Evolutionary conservation across 2,329 filamentous ascomycete genomes (phyloP).

Genomic region (Pseudonectria foliicola): DNA sequence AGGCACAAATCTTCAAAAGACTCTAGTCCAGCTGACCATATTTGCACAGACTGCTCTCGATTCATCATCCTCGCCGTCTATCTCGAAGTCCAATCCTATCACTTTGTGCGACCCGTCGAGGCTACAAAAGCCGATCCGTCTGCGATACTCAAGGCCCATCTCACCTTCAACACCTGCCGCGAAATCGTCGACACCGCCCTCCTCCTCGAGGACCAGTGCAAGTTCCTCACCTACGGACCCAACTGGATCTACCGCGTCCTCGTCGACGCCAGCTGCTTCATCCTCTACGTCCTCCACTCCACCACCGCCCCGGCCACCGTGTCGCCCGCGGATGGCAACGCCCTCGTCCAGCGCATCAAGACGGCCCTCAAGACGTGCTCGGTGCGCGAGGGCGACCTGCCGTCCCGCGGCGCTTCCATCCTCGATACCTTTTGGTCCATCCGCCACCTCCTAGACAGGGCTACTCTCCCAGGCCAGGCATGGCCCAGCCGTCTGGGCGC

Average conservation of each 20-base stretch:
- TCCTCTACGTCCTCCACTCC: constrained; percentile 39
- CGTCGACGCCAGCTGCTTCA: constrained; percentile 38
- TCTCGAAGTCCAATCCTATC: constrained; percentile 47
- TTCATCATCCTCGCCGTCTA: constrained; percentile 43
- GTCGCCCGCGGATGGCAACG: constrained; percentile 22
- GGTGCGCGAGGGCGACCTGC: constrained; percentile 42
- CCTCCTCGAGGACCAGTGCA: constrained; percentile 33
- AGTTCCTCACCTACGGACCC: constrained; percentile 40
- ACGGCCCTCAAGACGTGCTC: constrained; percentile 34
- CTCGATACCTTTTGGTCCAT: constrained; percentile 43
- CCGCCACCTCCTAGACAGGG: constrained; percentile 29
- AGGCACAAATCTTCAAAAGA: no score
- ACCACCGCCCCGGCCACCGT: constrained; percentile 30
- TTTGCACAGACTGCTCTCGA: constrained; percentile 35
- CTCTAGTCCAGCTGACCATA: background rate
- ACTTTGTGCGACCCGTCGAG: constrained; percentile 39
- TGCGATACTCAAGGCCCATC: constrained; percentile 38
- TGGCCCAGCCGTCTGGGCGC: constrained; percentile 41
- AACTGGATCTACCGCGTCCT: constrained; percentile 43
- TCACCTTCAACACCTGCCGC: constrained; percentile 41
- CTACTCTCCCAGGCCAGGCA: constrained; percentile 34
- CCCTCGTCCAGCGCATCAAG: constrained; percentile 26
- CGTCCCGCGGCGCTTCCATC: constrained; percentile 37
- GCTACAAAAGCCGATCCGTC: constrained; percentile 23
- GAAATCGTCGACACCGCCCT: constrained; percentile 36